These are phyloP conservation scores for Hypoxylon cercidicola DNA, from an alignment of 495 filamentous ascomycete species.

Conservation along the genomic window DNA sequence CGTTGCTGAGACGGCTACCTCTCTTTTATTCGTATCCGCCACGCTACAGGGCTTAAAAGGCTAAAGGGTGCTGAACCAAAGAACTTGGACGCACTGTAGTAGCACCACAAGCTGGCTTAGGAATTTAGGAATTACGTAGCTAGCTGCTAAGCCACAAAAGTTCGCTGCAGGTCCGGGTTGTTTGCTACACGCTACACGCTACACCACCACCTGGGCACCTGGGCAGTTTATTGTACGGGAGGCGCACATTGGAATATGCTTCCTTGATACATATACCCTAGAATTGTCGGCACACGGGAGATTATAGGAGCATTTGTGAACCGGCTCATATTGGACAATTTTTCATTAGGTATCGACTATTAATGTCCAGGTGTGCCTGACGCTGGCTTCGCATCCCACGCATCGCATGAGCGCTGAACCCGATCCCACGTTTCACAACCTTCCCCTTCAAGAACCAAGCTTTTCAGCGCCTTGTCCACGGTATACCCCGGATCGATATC, in stretches of 20 bases:
- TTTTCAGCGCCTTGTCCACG: slow-evolving; percentile 24
- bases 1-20: slow-evolving; percentile 1
- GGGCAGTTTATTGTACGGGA: slow-evolving; percentile 15
- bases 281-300: not conserved
- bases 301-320: not conserved
- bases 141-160: slow-evolving; percentile 38
- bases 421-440: slow-evolving; percentile 42
- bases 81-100: not conserved
- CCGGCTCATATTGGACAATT: slow-evolving; percentile 1
- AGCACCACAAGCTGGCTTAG: not conserved
- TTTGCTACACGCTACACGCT: slow-evolving; percentile 3
- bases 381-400: slow-evolving; percentile 4
- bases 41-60: slow-evolving; percentile 5
- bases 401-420: slow-evolving; percentile 36
- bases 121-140: slow-evolving; percentile 38
- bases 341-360: slow-evolving; percentile 8
- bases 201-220: no score
- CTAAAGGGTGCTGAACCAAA: no score
- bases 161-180: slow-evolving; percentile 15
- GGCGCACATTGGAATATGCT: not conserved
- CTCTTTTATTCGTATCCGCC: slow-evolving; percentile 18
- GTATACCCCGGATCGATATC: slow-evolving; percentile 31
- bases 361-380: slow-evolving; percentile 23
- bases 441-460: slow-evolving; percentile 28
- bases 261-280: not conserved